Conservation (phyloP, 2,329 filamentous ascomycete species). For the Parafenestella ontariensis region DNA sequence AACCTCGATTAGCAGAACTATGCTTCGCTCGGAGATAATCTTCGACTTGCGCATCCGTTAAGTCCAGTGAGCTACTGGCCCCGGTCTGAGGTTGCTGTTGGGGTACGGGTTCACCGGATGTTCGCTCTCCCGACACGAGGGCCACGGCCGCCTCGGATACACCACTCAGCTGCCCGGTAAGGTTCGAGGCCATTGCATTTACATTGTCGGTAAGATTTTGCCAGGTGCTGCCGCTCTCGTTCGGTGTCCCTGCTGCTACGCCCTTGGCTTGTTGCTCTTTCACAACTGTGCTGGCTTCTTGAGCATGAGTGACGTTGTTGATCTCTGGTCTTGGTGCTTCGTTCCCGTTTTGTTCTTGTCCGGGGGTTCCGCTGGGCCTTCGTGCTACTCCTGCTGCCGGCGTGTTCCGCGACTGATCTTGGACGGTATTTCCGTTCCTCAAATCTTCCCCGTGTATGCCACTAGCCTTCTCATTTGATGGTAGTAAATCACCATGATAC, state of each 20-base stretch:
- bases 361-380: background rate
- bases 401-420: background rate
- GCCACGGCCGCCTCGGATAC: background rate
- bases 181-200: background rate
- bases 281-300: background rate
- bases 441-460: background rate
- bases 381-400: background rate
- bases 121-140: background rate
- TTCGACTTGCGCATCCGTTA: constrained; percentile 28
- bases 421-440: background rate
- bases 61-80: background rate
- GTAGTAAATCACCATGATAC: constrained; percentile 38
- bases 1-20: constrained; percentile 13
- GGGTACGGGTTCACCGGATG: background rate
- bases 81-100: background rate
- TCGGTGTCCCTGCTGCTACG: background rate
- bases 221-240: background rate
- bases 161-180: background rate
- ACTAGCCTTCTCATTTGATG: constrained; percentile 25
- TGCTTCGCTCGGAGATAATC: constrained; percentile 29
- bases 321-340: background rate
- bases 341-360: constrained; percentile 1
- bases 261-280: background rate
- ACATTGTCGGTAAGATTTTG: background rate
- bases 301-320: background rate